Percentiles rank a stretch among this genome's conserved stretches.
phyloP scores from a whole-genome alignment of 768 basidiomycete species.

The Chalciporus sphaerocephalus region DNA sequence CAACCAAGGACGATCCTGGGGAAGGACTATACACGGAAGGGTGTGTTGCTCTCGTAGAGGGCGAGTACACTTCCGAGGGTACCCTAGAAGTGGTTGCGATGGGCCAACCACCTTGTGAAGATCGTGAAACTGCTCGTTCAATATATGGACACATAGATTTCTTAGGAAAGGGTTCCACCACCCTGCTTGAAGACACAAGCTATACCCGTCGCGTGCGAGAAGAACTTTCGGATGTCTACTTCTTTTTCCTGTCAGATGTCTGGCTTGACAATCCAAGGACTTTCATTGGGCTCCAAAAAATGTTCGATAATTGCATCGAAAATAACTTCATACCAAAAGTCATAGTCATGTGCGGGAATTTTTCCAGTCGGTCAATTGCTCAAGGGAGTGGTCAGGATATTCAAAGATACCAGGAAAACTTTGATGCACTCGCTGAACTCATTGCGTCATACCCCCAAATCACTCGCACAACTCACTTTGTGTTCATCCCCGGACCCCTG shows the following conservation, averaged over 20 bases:
- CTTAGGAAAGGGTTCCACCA: conserved; percentile 89
- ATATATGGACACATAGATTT: conserved; percentile 98
- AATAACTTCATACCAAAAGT: conserved; percentile 83
- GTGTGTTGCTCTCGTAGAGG: conserved; percentile 91
- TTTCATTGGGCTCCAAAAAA: conserved; percentile 68
- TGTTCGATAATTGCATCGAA: conserved; percentile 89
- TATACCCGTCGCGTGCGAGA: conserved; percentile 58
- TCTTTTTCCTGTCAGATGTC: conserved; percentile 93
- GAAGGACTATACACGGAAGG: conserved; percentile 97
- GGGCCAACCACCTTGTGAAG: conserved; percentile 96
- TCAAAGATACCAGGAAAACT: conserved; percentile 84
- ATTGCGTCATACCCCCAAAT: conserved; percentile 78
- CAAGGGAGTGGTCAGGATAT: conserved; percentile 77
- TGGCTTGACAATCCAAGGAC: conserved; percentile 91
- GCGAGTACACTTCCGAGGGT: conserved; percentile 92
- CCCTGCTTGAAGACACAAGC: conserved; percentile 78
- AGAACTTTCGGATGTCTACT: conserved; percentile 72
- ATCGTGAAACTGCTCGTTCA: conserved; percentile 76
- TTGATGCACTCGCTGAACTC: conserved; percentile 81
- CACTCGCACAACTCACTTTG: conserved; percentile 76
- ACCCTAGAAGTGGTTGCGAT: conserved; percentile 87
- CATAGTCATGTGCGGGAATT: conserved; percentile 93
- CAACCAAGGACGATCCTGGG: conserved; percentile 72
- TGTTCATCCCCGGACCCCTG: conserved; percentile 91
- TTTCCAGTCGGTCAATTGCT: conserved; percentile 76